Base-by-base conservation (phyloP, 495 filamentous ascomycete species). In the Echria macrotheca region DNA sequence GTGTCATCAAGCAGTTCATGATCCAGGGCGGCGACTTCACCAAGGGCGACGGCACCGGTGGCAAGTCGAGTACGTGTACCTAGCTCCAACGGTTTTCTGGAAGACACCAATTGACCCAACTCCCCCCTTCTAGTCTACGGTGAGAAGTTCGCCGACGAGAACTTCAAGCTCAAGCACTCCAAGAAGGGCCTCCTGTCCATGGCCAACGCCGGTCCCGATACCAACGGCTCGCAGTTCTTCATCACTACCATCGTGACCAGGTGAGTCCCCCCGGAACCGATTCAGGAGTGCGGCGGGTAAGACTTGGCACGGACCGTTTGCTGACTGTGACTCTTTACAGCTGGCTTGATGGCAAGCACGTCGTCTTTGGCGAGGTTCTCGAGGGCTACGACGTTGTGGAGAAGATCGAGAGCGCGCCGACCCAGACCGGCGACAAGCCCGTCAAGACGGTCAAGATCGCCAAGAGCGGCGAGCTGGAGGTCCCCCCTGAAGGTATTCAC, bases 11-110 rank as follows among this genome's bases (percentile, higher is more conserved):
- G 76, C 61, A 85, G 48, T 98, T 98, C 77, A 98, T 98, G 93
- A 96, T 96, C 67, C 93, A 98, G 74, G 93, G 93, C 66, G 93
- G 94, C 73, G 94, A 99, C 74, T 99, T 99, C 75, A 99, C 94
- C 68, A 88, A 83, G 53, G 83, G 83, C 56, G 91, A 99, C 64
- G 91, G 91, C 61, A 96, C 91, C 64, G 93, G 93, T 67, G 93
- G 93, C 60, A 96, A 96, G 80, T 95, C 90, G 38, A 82, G 78
- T 81, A 70, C 54, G 77, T 75, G 77, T 76, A 44, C 28, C 22
- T 38, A 4, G 28, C 24, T 4, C 2, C 5, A 1, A 12, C 18
- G 9, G 29, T n/a, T 2, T 17, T 3, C 1, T 8, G 1, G 12
- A 2, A n/a, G n/a, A n/a, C n/a, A n/a, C n/a, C n/a, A n/a, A n/a